Conservation (phyloP, 2,329 filamentous ascomycete genomes). For the Achaetomium macrosporum region DNA sequence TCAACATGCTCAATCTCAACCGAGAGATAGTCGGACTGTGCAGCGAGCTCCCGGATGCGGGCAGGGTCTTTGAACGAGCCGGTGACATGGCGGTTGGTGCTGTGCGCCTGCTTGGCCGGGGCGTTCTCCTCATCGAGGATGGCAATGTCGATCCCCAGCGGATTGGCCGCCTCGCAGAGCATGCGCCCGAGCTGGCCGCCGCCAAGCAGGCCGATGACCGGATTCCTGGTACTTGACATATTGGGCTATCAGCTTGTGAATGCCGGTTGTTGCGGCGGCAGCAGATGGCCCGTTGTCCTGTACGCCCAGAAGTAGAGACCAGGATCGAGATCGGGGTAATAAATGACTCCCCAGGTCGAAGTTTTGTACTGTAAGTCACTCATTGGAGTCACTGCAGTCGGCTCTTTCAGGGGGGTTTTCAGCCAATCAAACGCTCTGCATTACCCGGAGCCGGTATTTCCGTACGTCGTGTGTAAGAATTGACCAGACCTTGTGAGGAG, state of each 20-base stretch:
- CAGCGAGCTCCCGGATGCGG: conserved; percentile 74
- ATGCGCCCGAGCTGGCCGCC: conserved; percentile 83
- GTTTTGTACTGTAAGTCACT: background rate
- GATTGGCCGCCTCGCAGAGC: conserved; percentile 78
- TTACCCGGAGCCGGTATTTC: no score
- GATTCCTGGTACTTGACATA: conserved; percentile 23
- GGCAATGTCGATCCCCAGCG: conserved; percentile 69
- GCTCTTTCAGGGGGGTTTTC: background rate
- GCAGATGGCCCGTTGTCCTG: no score
- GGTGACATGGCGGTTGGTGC: conserved; percentile 65
- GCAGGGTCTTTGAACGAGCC: conserved; percentile 83
- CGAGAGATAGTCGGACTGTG: conserved; percentile 72
- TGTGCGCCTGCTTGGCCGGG: conserved; percentile 81
- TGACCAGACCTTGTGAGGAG: no score
- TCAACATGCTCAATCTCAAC: conserved; percentile 96
- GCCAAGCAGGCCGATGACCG: conserved; percentile 49
- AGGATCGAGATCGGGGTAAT: background rate
- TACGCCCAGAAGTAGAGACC: background rate
- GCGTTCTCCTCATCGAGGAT: conserved; percentile 71
- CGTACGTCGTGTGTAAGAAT: no score
- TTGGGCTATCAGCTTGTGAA: background rate
- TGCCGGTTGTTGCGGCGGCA: background rate
- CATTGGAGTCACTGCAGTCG: background rate
- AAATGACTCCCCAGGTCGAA: background rate
- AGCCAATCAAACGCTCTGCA: no score